Base-by-base conservation (phyloP, 306 rosid genomes). In the Sophora flavescens region DNA sequence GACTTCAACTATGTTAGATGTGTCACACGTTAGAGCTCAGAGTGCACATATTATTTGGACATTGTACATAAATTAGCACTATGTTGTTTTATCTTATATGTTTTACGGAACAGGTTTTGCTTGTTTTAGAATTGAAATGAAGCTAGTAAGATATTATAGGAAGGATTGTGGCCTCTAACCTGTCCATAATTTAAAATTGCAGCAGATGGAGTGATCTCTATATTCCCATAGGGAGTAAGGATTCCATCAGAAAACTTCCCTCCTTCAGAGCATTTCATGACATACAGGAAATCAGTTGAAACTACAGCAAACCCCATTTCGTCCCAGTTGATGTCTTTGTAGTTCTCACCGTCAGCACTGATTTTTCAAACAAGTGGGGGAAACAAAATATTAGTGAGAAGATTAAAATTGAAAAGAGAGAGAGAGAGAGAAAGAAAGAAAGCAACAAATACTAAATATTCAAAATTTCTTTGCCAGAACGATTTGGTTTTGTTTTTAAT, bases 151-250 rank as follows among this genome's bases (percentile, higher is more conserved):
- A 2, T 6, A n/a, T n/a, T n/a, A n/a, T n/a, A n/a, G n/a, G n/a
- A n/a, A n/a, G n/a, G n/a, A n/a, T n/a, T n/a, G n/a, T n/a, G n/a
- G n/a, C n/a, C n/a, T n/a, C 38, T 50, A 50, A 87, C 91, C 91
- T 88, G 91, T 44, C 88, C 89, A 52, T 88, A 83, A 50, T 81
- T 88, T 38, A 88, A 67, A 59, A 88, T 74, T 72, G 80, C 89
- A 2, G 91, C 79, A 78, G 74, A 78, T 17, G 89, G 91, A 54
- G 83, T 32, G 50, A 88, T 72, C 80, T 83, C 80, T 17, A 88
- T 53, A 22, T 83, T 85, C 33, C 83, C 80, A 58, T 78, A 83
- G 22, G 75, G 87, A 74, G 44, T 9, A 13, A 88, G 65, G 39
- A 35, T 68, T 52, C 88, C 91, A 3, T 52, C 56, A 38, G 79